Conservation (phyloP, 2,329 filamentous ascomycete species). For the Coleophoma crateriformis region DNA sequence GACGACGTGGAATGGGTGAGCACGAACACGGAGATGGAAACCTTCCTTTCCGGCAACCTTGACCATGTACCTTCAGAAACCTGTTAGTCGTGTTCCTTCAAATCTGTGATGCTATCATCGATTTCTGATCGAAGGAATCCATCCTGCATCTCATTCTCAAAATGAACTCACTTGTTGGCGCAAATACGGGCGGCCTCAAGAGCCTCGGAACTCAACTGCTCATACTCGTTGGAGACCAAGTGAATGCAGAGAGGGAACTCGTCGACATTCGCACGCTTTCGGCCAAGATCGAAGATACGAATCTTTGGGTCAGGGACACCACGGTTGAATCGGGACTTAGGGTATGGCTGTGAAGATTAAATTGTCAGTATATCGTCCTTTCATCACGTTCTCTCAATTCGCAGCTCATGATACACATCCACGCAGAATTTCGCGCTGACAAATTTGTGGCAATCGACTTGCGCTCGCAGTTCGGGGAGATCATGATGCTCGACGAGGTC, state of each 20-base stretch:
- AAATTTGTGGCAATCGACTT: conserved; percentile 4
- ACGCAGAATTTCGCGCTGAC: not conserved
- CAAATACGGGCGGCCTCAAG: conserved; percentile 99
- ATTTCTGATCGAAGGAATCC: too few species aligned
- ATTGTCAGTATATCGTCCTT: conserved; percentile 11
- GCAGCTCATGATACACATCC: not conserved
- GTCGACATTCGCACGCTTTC: conserved; percentile 97
- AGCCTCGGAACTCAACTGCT: conserved; percentile 99
- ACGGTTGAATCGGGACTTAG: conserved; percentile 99
- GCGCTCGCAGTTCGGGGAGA: not conserved
- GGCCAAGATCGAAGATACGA: conserved; percentile 97
- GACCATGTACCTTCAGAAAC: conserved; percentile 47
- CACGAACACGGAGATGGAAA: conserved; percentile 74
- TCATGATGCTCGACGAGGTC: not conserved
- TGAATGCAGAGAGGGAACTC: conserved; percentile 99
- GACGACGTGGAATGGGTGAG: conserved; percentile 99
- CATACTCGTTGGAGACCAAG: conserved; percentile 99
- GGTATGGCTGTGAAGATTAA: conserved; percentile 66
- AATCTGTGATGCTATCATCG: too few species aligned
- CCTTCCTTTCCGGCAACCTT: conserved; percentile 67
- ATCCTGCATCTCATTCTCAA: not conserved
- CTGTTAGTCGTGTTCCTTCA: conserved; percentile 4
- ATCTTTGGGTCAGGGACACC: conserved; percentile 86
- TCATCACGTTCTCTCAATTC: not conserved
- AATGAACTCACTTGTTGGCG: conserved; percentile 81